Evolutionary conservation across 495 filamentous ascomycete genomes (phyloP), one percentile per base, ranked within the genome.

Genomic region (Neurospora sp.): DNA sequence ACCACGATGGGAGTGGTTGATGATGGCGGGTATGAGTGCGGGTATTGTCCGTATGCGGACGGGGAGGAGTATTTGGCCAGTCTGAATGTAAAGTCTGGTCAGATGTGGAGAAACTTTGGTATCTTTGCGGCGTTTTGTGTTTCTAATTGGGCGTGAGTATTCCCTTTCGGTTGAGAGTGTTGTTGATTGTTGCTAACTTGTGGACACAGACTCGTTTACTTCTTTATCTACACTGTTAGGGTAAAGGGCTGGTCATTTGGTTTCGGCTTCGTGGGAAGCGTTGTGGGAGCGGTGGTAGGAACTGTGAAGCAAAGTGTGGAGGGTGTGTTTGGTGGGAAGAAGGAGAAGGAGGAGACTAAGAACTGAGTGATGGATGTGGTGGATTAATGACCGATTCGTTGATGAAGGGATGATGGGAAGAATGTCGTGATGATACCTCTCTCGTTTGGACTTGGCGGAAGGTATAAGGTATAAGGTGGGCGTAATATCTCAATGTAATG

Each of bases 171-270:
- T 37, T 37, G 35, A 37, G 35, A 0, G 0, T 37, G 35, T 37
- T 37, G 35, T 37, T 0, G 35, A 37, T 37, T 1, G 35, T 37
- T 7, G 35, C 35, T 37, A 37, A 37, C 35, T 37, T 37, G 35
- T 37, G 35, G 35, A 37, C 35, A 37, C 35, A 80, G 77, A 45
- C 84, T 95, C 65, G 90, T 96, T 0, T 95, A 94, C 80, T 94
- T 96, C 83, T 93, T 96, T 73, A 88, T 95, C 70, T 96, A 92
- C 79, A 91, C 90, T 1, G 84, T 93, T 4, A 84, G 92, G 20
- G 87, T 96, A 68, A 86, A 86, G 73, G 87, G 90, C 8, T 93
- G 90, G 91, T 87, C 82, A 10, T 94, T 94, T 76, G 92, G 92
- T 0, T 82, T 93, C 48, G 87, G 89, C 14, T 37, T 65, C 6